Conservation (phyloP, 2,329 filamentous ascomycete species). For the Orbilia javanica region DNA sequence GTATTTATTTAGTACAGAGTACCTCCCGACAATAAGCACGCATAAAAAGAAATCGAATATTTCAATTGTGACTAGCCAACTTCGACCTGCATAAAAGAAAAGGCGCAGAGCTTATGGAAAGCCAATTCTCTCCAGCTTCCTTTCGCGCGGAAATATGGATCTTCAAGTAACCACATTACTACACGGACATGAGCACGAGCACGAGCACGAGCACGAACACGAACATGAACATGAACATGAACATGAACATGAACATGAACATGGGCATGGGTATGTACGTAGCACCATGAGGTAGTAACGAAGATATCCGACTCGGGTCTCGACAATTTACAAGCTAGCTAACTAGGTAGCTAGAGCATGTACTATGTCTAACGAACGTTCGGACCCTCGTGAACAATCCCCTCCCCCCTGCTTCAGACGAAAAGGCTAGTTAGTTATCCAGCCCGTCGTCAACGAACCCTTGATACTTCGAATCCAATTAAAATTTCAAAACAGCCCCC, state of each 20-base stretch:
- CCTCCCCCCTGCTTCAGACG: not conserved
- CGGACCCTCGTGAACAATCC: conserved; percentile 11
- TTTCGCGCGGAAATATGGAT: not conserved
- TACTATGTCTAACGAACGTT: conserved; percentile 23
- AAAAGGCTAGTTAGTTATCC: not conserved
- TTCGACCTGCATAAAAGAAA: conserved; percentile 32
- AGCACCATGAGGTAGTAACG: not conserved
- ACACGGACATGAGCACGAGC: not conserved
- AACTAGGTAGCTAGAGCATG: too few relatives aligned
- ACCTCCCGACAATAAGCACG: too few relatives aligned
- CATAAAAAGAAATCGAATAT: too few relatives aligned
- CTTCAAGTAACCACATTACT: not conserved
- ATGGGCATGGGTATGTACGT: not conserved
- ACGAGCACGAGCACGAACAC: too few relatives aligned
- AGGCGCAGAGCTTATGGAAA: not conserved
- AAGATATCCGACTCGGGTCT: too few relatives aligned
- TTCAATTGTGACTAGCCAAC: conserved; percentile 5
- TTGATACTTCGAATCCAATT: conserved; percentile 5
- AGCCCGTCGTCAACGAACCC: not conserved
- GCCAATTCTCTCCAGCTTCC: not conserved
- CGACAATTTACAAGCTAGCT: too few relatives aligned
- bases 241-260: too few relatives aligned
- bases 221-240: too few relatives aligned
- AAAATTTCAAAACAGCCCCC: too few relatives aligned
- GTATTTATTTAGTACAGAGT: too few relatives aligned